These are phyloP conservation scores for Stachybotrys chlorohalonatus DNA, from an alignment of 2,329 filamentous ascomycete genomes.

Conservation along the genomic window DNA sequence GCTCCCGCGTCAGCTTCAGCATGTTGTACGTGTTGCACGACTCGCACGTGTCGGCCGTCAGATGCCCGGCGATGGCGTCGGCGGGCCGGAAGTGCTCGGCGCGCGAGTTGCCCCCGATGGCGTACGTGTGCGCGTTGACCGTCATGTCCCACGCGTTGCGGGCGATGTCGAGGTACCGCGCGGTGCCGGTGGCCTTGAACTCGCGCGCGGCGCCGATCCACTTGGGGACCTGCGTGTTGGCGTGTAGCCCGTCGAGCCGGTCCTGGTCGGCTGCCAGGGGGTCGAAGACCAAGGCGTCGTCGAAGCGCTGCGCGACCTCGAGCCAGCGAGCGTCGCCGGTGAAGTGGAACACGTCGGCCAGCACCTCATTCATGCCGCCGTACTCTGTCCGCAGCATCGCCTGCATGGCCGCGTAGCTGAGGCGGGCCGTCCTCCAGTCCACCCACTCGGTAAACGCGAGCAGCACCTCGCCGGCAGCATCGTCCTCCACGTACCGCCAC, in stretches of 20 bases:
- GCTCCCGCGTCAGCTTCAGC: constrained; percentile 44
- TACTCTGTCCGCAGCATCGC: constrained; percentile 38
- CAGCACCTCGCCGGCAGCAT: constrained; percentile 31
- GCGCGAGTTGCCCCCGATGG: constrained; percentile 45
- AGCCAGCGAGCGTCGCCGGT: constrained; percentile 37
- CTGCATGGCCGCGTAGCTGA: constrained; percentile 37
- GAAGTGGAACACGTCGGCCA: constrained; percentile 37
- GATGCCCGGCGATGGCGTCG: constrained; percentile 33
- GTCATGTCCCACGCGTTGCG: constrained; percentile 39
- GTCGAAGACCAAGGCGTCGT: constrained; percentile 37
- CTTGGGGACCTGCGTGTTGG: constrained; percentile 45
- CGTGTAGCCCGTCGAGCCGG: constrained; percentile 36
- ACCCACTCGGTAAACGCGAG: constrained; percentile 38
- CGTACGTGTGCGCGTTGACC: constrained; percentile 36
- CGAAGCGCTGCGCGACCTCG: constrained; percentile 36
- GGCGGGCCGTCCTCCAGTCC: constrained; percentile 31
- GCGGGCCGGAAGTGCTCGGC: constrained; percentile 40
- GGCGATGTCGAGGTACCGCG: constrained; percentile 37
- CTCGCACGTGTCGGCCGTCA: constrained; percentile 38
- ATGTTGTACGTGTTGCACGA: constrained; percentile 48
- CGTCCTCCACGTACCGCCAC: constrained; percentile 33
- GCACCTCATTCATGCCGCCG: constrained; percentile 43
- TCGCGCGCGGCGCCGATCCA: constrained; percentile 41
- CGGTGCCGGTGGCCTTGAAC: constrained; percentile 36
- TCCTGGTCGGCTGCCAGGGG: constrained; percentile 36